Evolutionary conservation across 257 asterid species (phyloP).

Genomic region (Rehmannia glutinosa): DNA sequence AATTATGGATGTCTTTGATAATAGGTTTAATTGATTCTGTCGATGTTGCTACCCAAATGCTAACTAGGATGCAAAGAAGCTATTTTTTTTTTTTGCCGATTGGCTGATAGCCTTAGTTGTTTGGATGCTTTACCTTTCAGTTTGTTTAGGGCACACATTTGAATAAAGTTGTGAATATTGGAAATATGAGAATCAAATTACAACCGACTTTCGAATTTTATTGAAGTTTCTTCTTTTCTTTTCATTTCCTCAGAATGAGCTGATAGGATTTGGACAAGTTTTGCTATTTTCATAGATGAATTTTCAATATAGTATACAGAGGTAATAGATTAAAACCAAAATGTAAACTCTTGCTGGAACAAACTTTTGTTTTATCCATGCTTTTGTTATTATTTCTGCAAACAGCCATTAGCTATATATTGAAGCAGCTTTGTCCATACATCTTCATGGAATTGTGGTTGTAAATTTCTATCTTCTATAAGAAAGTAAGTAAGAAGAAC

Average conservation of each 20-base stretch:
- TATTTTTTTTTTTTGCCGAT: background rate
- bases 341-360: background rate
- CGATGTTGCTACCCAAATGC: background rate
- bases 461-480: too few relatives aligned
- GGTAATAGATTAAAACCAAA: background rate
- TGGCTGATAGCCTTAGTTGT: too few relatives aligned
- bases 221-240: background rate
- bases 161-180: background rate
- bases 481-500: too few relatives aligned
- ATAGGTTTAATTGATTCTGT: too few relatives aligned
- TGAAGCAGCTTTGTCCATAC: background rate
- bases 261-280: background rate
- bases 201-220: background rate
- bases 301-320: background rate
- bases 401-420: too few relatives aligned
- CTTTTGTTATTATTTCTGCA: too few relatives aligned
- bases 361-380: too few relatives aligned
- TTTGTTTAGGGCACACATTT: background rate
- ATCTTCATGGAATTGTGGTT: background rate
- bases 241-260: too few relatives aligned
- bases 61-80: background rate
- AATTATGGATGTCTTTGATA: too few relatives aligned
- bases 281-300: background rate
- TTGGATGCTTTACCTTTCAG: background rate
- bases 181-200: background rate